phyloP scores from a whole-genome alignment of 176 grass and related monocot species.

The Sorghum bicolor region DNA sequence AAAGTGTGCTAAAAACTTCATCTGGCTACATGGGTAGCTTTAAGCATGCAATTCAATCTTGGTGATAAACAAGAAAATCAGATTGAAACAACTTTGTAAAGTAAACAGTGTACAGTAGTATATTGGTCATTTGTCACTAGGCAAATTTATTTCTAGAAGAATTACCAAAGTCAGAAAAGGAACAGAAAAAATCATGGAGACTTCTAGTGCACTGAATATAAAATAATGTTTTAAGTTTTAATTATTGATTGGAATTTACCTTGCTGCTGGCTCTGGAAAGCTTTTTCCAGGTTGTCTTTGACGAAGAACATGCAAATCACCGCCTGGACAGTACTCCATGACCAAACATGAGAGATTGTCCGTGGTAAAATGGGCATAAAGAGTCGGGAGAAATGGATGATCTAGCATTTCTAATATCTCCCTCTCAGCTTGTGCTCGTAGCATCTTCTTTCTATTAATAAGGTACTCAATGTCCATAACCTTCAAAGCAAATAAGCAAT shows the following conservation, averaged over 20 bases:
- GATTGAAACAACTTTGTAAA: constrained; percentile 8
- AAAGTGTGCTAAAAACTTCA: neutral
- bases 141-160: neutral
- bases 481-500: constrained; percentile 95
- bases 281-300: constrained; percentile 79
- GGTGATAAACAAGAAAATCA: neutral
- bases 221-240: neutral
- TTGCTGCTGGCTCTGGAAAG: constrained; percentile 80
- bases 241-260: constrained; percentile 44
- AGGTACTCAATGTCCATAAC: constrained; percentile 98
- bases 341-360: constrained; percentile 96
- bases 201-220: neutral
- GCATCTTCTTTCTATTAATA: constrained; percentile 85
- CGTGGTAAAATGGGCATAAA: constrained; percentile 91
- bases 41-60: constrained; percentile 3
- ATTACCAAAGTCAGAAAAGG: constrained; percentile 3
- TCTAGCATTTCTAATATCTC: constrained; percentile 97
- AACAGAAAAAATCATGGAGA: constrained; percentile 12
- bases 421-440: constrained; percentile 91
- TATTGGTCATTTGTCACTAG: neutral
- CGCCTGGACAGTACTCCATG: constrained; percentile 97
- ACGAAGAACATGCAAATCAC: constrained; percentile 93
- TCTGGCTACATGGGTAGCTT: neutral
- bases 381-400: constrained; percentile 92
- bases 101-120: neutral